Percentiles rank a stretch among this genome's conserved stretches.
These are phyloP conservation scores for Triangularia verruculosa DNA, from an alignment of 2,329 filamentous ascomycete genomes.

Conservation along the genomic window DNA sequence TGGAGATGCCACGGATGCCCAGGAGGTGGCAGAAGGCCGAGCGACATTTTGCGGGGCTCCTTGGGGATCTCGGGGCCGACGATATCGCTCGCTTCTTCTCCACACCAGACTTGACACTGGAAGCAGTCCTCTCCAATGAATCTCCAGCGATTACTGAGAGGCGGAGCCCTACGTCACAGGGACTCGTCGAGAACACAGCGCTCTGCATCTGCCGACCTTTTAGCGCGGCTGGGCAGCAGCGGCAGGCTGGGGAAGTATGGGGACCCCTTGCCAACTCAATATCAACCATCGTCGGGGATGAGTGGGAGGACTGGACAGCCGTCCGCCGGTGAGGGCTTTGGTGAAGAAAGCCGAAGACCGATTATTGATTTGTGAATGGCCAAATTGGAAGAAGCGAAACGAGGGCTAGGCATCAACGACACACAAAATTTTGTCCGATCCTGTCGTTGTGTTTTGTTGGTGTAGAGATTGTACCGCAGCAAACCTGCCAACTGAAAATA, in stretches of 20 bases:
- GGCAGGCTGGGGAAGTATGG: neutral
- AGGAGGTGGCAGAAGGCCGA: neutral
- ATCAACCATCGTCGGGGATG: conserved; percentile 1
- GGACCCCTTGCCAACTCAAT: neutral
- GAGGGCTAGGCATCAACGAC: neutral
- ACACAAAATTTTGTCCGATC: neutral
- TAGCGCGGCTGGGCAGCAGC: neutral
- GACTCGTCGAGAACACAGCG: neutral
- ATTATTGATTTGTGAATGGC: neutral
- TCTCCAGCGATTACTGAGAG: neutral
- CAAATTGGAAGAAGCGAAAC: neutral
- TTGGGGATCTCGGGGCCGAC: neutral
- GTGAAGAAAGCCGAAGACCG: neutral
- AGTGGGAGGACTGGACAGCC: neutral
- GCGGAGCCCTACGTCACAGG: conserved; percentile 1
- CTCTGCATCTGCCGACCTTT: neutral
- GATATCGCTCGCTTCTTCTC: neutral
- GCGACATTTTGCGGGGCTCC: neutral
- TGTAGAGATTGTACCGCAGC: too few relatives aligned
- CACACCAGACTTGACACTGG: neutral
- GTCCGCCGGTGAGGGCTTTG: neutral
- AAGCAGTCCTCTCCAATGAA: neutral
- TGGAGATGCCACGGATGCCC: neutral
- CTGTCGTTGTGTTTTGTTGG: too few relatives aligned
- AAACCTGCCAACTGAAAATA: too few relatives aligned